Evolutionary conservation across 179 eudicot species (phyloP).

Genomic region (Vitellaria paradoxa): DNA sequence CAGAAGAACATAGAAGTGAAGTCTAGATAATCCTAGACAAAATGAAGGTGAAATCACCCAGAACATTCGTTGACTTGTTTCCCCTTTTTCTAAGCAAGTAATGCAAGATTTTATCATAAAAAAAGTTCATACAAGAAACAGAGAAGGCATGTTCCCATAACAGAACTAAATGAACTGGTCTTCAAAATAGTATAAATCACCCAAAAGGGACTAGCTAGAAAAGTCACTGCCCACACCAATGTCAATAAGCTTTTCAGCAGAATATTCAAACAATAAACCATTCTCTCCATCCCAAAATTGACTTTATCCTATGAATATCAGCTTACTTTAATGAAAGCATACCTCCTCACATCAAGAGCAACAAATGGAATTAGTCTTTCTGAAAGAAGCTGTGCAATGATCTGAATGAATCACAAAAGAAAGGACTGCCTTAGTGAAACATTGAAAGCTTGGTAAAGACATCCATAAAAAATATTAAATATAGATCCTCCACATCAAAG

Average conservation of each 20-base stretch:
- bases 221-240: not conserved
- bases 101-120: not conserved
- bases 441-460: not conserved
- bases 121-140: not conserved
- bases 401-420: conserved; percentile 48
- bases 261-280: not conserved
- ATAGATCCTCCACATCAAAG: not conserved
- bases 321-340: conserved; percentile 13
- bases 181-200: not conserved
- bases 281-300: conserved; percentile 8
- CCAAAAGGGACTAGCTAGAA: not conserved
- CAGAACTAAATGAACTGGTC: conserved; percentile 5
- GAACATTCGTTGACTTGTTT: not conserved
- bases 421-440: not conserved
- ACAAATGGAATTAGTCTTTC: conserved; percentile 97
- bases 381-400: conserved; percentile 97
- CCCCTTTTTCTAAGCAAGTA: not conserved
- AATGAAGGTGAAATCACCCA: not conserved
- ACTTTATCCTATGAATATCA: conserved; percentile 7
- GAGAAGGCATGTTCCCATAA: not conserved
- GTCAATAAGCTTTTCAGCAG: not conserved
- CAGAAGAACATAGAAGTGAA: too few relatives aligned
- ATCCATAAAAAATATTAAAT: not conserved
- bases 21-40: not conserved
- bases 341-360: conserved; percentile 99